phyloP scores from a whole-genome alignment of 2,329 filamentous ascomycete genomes.

The Nemania serpens region DNA sequence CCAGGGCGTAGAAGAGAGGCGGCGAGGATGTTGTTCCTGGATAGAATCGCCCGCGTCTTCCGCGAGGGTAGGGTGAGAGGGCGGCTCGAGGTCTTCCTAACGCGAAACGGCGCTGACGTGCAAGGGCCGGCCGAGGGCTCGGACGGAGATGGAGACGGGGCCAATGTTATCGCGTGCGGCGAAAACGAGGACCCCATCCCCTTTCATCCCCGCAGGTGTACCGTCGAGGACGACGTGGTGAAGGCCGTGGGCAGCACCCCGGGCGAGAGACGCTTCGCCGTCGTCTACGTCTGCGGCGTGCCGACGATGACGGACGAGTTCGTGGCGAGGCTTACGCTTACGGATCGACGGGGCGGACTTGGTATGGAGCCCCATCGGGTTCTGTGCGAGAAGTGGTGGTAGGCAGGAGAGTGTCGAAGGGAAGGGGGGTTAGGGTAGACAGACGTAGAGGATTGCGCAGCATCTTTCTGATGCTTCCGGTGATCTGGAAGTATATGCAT shows the following conservation, averaged over 20 bases:
- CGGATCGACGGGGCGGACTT: constrained; percentile 34
- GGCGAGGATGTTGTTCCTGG: constrained; percentile 56
- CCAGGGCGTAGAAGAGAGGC: background rate
- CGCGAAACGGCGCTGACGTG: constrained; percentile 30
- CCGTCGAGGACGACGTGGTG: constrained; percentile 46
- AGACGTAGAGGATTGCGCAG: no score
- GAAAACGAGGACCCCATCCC: constrained; percentile 30
- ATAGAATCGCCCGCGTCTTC: constrained; percentile 52
- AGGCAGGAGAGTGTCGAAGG: no score
- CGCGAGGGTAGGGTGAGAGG: constrained; percentile 45
- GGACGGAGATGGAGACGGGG: constrained; percentile 2
- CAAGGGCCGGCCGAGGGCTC: background rate
- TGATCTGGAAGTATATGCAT: no score
- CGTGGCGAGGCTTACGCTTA: constrained; percentile 55
- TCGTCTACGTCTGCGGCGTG: constrained; percentile 72
- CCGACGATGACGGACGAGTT: constrained; percentile 71
- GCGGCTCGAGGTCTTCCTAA: constrained; percentile 53
- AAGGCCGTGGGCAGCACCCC: constrained; percentile 46
- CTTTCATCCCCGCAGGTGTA: constrained; percentile 49
- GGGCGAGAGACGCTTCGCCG: constrained; percentile 45
- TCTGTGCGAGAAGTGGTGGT: constrained; percentile 70
- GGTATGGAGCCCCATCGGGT: constrained; percentile 54
- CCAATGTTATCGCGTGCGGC: background rate
- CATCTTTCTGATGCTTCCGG: no score
- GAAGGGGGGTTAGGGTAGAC: no score